phyloP scores from a whole-genome alignment of 1,139 yeast genomes.

The Magnusiomyces starmeri region DNA sequence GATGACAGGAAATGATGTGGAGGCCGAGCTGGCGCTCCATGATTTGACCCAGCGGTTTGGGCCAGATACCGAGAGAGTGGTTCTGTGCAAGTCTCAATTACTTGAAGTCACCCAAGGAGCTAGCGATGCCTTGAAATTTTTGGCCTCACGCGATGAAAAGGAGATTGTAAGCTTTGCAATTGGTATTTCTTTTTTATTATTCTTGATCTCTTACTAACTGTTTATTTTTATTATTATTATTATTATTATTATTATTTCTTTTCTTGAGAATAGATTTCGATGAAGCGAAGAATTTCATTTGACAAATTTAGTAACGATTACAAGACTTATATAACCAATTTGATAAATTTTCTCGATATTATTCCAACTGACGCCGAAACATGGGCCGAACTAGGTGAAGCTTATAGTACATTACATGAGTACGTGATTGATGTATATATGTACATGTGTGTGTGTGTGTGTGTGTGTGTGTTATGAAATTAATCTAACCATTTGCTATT shows the following conservation, averaged over 20 bases:
- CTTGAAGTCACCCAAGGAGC: constrained; percentile 50
- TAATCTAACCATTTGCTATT: not conserved
- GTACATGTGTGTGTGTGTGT: too few species aligned
- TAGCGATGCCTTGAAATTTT: constrained; percentile 37
- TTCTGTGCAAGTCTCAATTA: constrained; percentile 50
- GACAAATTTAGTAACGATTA: constrained; percentile 28
- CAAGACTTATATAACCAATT: constrained; percentile 42
- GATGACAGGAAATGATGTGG: constrained; percentile 57
- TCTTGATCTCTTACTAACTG: not conserved
- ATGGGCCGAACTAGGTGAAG: constrained; percentile 69
- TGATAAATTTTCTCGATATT: constrained; percentile 44
- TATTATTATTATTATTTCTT: not conserved
- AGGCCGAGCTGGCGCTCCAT: constrained; percentile 61
- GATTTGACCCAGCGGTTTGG: constrained; percentile 60
- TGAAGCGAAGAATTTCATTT: constrained; percentile 36
- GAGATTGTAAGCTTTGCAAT: constrained; percentile 25
- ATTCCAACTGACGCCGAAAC: constrained; percentile 69
- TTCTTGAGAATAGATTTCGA: constrained; percentile 18
- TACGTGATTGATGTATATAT: not conserved
- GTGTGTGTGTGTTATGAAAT: not conserved
- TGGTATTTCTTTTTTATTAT: not conserved
- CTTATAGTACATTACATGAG: constrained; percentile 54
- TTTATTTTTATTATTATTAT: not conserved
- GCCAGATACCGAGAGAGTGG: constrained; percentile 47
- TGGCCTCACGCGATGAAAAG: constrained; percentile 30